Percentiles rank a stretch among this genome's conserved stretches.
These are phyloP conservation scores for Cryomyces minteri DNA, from an alignment of 495 filamentous ascomycete genomes.

Conservation along the genomic window DNA sequence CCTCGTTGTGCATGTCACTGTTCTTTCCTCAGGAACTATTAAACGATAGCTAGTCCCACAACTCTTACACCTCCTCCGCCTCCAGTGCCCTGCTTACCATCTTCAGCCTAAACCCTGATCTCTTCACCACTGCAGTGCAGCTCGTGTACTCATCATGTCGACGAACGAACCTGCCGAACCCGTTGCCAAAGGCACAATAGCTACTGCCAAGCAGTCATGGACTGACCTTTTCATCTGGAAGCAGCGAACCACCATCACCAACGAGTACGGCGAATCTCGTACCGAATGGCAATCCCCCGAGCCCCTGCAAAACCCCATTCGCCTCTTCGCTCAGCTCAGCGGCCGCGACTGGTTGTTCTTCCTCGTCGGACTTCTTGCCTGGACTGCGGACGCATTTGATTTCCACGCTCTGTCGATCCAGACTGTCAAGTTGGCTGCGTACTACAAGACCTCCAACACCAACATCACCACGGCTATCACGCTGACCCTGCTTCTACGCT, in stretches of 20 bases:
- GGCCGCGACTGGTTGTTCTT: constrained; percentile 43
- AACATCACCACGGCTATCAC: constrained; percentile 56
- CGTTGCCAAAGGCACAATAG: constrained; percentile 35
- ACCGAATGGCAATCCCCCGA: constrained; percentile 42
- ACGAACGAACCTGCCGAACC: constrained; percentile 35
- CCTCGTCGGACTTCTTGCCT: constrained; percentile 40
- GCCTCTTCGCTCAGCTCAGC: constrained; percentile 34
- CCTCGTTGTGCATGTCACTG: too few relatives aligned
- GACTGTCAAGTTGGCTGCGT: constrained; percentile 44
- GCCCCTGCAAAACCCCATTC: constrained; percentile 42
- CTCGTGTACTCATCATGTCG: constrained; percentile 2
- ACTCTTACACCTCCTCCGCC: too few relatives aligned
- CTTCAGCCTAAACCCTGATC: too few relatives aligned
- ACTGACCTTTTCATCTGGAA: constrained; percentile 50
- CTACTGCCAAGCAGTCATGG: constrained; percentile 39
- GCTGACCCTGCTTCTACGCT: constrained; percentile 49
- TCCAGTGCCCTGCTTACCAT: too few relatives aligned
- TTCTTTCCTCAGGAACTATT: too few relatives aligned
- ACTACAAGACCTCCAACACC: constrained; percentile 44
- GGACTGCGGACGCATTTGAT: constrained; percentile 58
- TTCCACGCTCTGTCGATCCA: constrained; percentile 63
- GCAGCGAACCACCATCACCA: constrained; percentile 42
- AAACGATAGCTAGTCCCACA: too few relatives aligned
- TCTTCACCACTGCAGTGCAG: too few relatives aligned
- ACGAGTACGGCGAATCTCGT: constrained; percentile 33